These are phyloP conservation scores for Usnea hakonensis DNA, from an alignment of 495 filamentous ascomycete genomes.

Conservation along the genomic window DNA sequence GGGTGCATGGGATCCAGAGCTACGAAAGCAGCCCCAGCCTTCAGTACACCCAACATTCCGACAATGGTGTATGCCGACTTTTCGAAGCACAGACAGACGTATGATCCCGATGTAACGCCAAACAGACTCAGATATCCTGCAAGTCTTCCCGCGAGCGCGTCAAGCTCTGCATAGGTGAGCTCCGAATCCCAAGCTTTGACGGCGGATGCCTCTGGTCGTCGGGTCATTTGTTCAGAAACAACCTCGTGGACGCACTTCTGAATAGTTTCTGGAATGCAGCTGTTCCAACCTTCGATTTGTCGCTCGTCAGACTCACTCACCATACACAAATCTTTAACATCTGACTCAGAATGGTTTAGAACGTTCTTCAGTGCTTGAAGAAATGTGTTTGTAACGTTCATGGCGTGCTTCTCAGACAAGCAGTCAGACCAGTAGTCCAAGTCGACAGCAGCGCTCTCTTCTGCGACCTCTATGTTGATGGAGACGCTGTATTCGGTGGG, in stretches of 20 bases:
- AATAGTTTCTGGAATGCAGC: conserved; percentile 29
- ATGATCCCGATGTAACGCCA: conserved; percentile 33
- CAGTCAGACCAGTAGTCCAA: conserved; percentile 51
- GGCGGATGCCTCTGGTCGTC: conserved; percentile 34
- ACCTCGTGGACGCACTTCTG: conserved; percentile 39
- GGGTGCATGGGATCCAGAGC: conserved; percentile 37
- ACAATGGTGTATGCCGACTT: conserved; percentile 27
- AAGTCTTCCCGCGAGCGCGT: conserved; percentile 38
- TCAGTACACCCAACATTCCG: conserved; percentile 24
- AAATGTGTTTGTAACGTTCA: conserved; percentile 45
- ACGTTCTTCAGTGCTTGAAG: conserved; percentile 40
- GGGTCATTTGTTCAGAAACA: conserved; percentile 33
- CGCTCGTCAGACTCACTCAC: conserved; percentile 34
- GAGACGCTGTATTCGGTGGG: conserved; percentile 50
- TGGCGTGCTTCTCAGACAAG: conserved; percentile 42
- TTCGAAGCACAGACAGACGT: conserved; percentile 35
- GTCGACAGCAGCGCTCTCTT: conserved; percentile 40
- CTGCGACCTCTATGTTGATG: conserved; percentile 46
- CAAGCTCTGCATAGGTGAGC: conserved; percentile 44
- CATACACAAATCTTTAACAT: conserved; percentile 33
- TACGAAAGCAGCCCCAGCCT: conserved; percentile 35
- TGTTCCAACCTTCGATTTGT: conserved; percentile 42
- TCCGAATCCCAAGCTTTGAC: conserved; percentile 43
- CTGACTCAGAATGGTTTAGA: conserved; percentile 27
- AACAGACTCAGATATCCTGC: conserved; percentile 37